Evolutionary conservation across 2,329 filamentous ascomycete genomes (phyloP), one percentile per base, ranked within the genome.

Genomic region (Trichoderma guizhouense): DNA sequence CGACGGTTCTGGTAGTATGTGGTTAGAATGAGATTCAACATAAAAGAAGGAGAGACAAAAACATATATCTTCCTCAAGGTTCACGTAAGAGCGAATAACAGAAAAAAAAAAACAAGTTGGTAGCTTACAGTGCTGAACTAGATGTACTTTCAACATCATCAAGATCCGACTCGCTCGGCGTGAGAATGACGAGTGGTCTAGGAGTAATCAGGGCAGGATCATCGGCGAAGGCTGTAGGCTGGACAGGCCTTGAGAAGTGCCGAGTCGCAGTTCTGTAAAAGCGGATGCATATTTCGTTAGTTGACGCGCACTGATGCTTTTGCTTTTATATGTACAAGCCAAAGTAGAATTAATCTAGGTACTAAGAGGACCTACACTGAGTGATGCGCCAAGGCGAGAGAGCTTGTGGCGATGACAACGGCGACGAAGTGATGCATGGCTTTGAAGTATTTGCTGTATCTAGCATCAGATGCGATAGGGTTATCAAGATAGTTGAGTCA

Each of bases 201-300:
- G 55, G 73, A 36, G 69, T 68, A 14, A 34, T 30, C 51, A 43
- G 18, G 55, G 53, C 72, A 18, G 58, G 60, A 58, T 61, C 63
- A 26, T 62, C 24, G 11, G 70, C 58, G 34, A 63, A 61, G 28
- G 30, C 36, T 2, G 71, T 69, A 7, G 69, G 71, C 51, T 72
- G 64, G 64, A 57, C 53, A 2, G 72, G 72, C 6, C 68, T 71
- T 26, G 73, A 73, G 67, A 74, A 71, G 26, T 63, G 72, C 8
- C 66, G 66, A 26, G 71, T 64, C 8, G 39, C 36, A 26, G 43
- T 24, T 21, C 61, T 64, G 26, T 15, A 24, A 18, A 32, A 36
- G 21, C 21, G 18, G 14, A 57, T n/a, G 18, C 5, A 8, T 39
- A 51, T 21, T 43, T 24, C 8, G 36, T 60, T 14, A 32, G 65